phyloP scores from a whole-genome alignment of 2,329 filamentous ascomycete species.

The Diaporthe amygdali region DNA sequence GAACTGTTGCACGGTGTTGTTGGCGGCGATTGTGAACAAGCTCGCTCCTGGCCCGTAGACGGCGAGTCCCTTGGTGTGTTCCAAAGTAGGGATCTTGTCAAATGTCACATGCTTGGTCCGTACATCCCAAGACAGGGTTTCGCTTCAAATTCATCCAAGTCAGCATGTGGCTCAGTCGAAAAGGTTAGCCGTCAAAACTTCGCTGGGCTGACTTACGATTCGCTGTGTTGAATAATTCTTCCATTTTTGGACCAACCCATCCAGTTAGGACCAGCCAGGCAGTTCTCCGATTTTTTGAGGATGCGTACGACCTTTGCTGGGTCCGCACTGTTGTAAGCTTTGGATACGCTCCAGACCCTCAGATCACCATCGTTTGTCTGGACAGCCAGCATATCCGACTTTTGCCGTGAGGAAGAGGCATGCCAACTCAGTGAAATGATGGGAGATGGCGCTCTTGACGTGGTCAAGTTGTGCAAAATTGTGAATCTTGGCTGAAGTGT shows the following conservation, averaged over 20 bases:
- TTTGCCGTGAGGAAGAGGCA: conserved; percentile 92
- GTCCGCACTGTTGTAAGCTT: conserved; percentile 73
- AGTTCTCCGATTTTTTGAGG: conserved; percentile 79
- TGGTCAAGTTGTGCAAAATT: conserved; percentile 90
- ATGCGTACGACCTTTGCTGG: conserved; percentile 88
- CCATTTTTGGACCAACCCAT: conserved; percentile 99
- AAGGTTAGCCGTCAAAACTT: neutral
- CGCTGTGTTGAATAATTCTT: conserved; percentile 88
- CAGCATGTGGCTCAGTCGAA: conserved; percentile 34
- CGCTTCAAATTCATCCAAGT: conserved; percentile 52
- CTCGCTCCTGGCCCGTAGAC: conserved; percentile 90
- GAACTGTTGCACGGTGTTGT: conserved; percentile 92
- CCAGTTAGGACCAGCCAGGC: conserved; percentile 83
- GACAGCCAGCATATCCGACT: conserved; percentile 96
- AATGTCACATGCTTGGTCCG: conserved; percentile 96
- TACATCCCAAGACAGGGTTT: conserved; percentile 96
- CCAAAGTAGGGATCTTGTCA: conserved; percentile 84
- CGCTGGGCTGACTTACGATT: conserved; percentile 69
- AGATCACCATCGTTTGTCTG: conserved; percentile 92
- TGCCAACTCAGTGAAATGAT: conserved; percentile 93
- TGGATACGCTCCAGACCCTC: conserved; percentile 95
- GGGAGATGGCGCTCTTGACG: conserved; percentile 81
- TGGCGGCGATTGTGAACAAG: conserved; percentile 87
- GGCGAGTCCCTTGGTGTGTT: conserved; percentile 80
- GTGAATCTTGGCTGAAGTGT: conserved; percentile 90